Base-by-base conservation (phyloP, 2,329 filamentous ascomycete species). In the Diaporthe vaccinii region DNA sequence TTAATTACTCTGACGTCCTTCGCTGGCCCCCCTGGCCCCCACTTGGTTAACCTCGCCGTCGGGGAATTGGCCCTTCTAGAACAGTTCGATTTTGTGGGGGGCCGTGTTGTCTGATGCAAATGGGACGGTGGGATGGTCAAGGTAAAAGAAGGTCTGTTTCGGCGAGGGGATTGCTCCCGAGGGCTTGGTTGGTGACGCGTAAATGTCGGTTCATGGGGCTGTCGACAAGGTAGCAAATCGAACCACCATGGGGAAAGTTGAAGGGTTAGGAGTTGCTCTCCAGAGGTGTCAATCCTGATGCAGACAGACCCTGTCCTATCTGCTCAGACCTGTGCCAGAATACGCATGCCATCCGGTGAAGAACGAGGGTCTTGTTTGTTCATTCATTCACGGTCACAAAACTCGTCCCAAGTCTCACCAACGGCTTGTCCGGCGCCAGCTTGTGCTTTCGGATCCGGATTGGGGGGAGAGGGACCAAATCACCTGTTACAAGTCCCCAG, bases 1-100 rank as follows among this genome's bases (percentile, higher is more conserved):
- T 36, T 53, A 22, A 68, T 68, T 53, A 51, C 53, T 22, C 46
- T 68, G 65, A 68, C 46, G 65, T 68, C 31, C 65, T 25, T 68
- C 46, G 15, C 65, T 36, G 20, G 12, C 2, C 4, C 46, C 20
- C 61, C 17, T 36, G 20, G 22, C 14, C 44, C 62, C 62, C 44
- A 51, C 44, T 20, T 68, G 31, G 46, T 28, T 28, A 53, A 39
- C 31, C 31, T 53, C 65, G 46, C 31, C 46, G 65, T 68, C 46
- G 65, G 65, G 46, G 65, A 28, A 67, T 67, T 53, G 31, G 46
- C n/a, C 46, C 65, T 68, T 68, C 65, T 68, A 68, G 65, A 68
- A 68, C 22, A 14, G 22, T 51, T 53, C 46, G 22, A 28, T 53
- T 28, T 53, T 39, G 65, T 68, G 46, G 65, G 65, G 65, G 20